These are phyloP conservation scores for Schoenoplectus triqueter DNA, from an alignment of 202 grass and related monocot genomes.

Conservation along the genomic window DNA sequence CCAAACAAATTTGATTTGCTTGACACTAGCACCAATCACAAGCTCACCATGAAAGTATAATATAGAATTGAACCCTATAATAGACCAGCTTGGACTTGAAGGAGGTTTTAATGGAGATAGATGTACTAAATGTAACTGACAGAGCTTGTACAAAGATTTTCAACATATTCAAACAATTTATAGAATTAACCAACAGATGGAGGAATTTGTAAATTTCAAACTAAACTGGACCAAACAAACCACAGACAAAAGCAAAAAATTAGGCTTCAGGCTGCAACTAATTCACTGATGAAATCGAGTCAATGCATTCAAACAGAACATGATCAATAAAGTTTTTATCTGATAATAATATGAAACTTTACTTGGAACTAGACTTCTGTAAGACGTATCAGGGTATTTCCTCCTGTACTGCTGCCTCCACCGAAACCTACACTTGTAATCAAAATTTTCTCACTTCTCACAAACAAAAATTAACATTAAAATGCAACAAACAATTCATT, in stretches of 20 bases:
- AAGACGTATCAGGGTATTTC: constrained; percentile 82
- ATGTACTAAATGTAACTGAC: neutral
- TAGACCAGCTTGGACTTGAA: neutral
- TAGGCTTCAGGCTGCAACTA: neutral
- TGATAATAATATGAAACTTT: neutral
- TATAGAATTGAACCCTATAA: neutral
- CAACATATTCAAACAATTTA: constrained; percentile 6
- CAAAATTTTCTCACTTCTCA: neutral
- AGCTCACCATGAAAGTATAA: neutral
- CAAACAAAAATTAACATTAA: neutral
- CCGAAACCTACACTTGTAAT: constrained; percentile 65
- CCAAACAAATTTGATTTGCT: neutral
- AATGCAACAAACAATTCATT: neutral
- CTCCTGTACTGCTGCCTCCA: constrained; percentile 90
- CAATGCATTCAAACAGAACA: neutral
- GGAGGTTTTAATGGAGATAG: neutral
- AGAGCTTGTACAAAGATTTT: neutral
- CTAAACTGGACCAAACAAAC: neutral
- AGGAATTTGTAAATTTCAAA: neutral
- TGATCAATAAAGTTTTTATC: neutral
- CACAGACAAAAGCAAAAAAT: neutral
- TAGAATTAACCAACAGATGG: neutral
- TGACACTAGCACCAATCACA: neutral
- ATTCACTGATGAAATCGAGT: neutral
- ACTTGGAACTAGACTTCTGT: constrained; percentile 68